Base-by-base conservation (phyloP, 495 filamentous ascomycete genomes). In the Annulohypoxylon moriforme region DNA sequence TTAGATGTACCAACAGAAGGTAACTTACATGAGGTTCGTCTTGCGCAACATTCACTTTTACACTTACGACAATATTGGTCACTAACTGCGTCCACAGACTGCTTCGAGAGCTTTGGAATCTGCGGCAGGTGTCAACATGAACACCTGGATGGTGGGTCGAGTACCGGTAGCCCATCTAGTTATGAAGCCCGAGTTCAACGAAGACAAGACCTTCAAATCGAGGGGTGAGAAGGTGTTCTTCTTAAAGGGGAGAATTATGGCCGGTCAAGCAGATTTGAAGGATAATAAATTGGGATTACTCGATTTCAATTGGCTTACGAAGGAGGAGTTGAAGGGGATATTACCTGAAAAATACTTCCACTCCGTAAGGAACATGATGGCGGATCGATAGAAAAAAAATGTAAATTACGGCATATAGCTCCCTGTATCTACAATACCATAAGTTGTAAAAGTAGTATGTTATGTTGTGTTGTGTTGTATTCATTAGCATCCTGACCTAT, bases 91-190 rank as follows among this genome's bases (percentile, higher is more conserved):
- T 40, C 25, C 38, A 49, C 73, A 99, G 96, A 92, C 92, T 31
- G 95, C 95, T 47, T 87, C 91, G 68, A 89, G 94, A 53, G 88
- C 91, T 65, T 85, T 98, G 4, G 79, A 86, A 47, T 88, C 94
- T 69, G 82, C 93, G 11, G 93, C 88, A 11, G 96, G 96, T 66
- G 79, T 91, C 29, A 97, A 99, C 85, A 98, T 99, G 95, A 98
- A 98, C 84, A 98, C 94, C 64, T 99, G 96, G 94, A 87, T 98
- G 73, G 92, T 98, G 65, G 96, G 95, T 65, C 93, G 91, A 74
- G 92, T 91, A 69, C 96, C 96, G 14, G 87, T 97, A 52, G 94
- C 94, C 9, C 93, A 98, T 81, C 79, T 91, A 77, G 80, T 90
- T 58, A 84, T 75, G 57, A 81, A 78, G 77, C 86, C 78, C 69